phyloP scores from a whole-genome alignment of 1,284 basidiomycete species.

The Melanopsichium pennsylvanicum region DNA sequence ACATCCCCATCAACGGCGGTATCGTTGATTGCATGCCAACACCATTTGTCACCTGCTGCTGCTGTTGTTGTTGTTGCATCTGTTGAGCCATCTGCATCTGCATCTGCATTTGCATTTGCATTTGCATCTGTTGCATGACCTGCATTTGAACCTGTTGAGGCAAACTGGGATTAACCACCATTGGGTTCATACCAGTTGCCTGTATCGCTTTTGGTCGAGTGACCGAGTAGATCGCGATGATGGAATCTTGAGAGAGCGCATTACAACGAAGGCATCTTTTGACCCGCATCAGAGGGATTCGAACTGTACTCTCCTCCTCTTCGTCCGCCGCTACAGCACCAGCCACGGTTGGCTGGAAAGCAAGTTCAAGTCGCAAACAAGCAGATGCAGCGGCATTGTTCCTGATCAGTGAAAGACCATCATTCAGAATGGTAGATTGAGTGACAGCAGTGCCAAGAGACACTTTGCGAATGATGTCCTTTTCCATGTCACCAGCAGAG shows the following conservation, averaged over 20 bases:
- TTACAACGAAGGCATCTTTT: conserved; percentile 34
- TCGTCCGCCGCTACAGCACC: neutral
- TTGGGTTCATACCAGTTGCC: neutral
- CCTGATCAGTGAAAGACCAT: conserved; percentile 7
- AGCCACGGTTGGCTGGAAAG: neutral
- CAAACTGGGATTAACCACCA: conserved; percentile 18
- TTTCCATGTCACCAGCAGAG: neutral
- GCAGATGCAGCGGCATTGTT: neutral
- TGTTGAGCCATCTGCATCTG: conserved; percentile 24
- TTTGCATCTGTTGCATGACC: conserved; percentile 24
- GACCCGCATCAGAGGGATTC: conserved; percentile 16
- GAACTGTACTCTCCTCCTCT: neutral
- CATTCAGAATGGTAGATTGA: conserved; percentile 19
- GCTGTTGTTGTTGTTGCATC: conserved; percentile 13
- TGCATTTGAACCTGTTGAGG: conserved; percentile 25
- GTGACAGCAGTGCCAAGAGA: conserved; percentile 23
- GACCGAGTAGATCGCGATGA: conserved; percentile 11
- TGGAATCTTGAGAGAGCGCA: conserved; percentile 29
- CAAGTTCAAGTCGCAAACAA: neutral
- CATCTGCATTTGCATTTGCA: conserved; percentile 33
- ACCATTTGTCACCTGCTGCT: neutral
- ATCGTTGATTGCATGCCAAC: neutral
- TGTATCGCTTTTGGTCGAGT: neutral
- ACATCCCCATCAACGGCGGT: conserved; percentile 8
- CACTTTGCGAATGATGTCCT: conserved; percentile 34